Evolutionary conservation across 2,329 filamentous ascomycete genomes (phyloP).

Genomic region (Biscogniauxia sp.): DNA sequence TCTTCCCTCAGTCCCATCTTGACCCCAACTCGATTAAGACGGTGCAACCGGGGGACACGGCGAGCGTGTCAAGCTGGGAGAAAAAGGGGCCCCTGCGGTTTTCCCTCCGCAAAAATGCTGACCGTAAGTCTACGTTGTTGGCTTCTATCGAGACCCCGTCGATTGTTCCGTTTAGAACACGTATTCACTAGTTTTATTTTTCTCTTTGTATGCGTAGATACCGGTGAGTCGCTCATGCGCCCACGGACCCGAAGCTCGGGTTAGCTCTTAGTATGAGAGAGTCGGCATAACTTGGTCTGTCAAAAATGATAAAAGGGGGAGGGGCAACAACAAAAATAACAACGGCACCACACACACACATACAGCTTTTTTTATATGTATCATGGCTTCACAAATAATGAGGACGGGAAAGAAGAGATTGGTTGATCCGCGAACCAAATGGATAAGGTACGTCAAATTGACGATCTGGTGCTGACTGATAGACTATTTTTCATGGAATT

Average conservation of each 20-base stretch:
- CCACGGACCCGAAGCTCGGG: background rate
- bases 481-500: background rate
- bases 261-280: background rate
- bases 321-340: too few species aligned
- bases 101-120: slow-evolving; percentile 25
- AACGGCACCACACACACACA: too few species aligned
- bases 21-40: slow-evolving; percentile 29
- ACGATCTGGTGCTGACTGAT: background rate
- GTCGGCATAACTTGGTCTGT: too few species aligned
- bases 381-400: background rate
- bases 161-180: slow-evolving; percentile 15
- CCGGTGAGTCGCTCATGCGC: background rate
- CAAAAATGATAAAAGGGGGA: too few species aligned
- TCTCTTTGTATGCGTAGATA: background rate
- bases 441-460: background rate
- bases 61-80: slow-evolving; percentile 30
- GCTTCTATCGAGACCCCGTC: slow-evolving; percentile 15
- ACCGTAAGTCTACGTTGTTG: slow-evolving; percentile 21
- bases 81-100: slow-evolving; percentile 30
- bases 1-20: slow-evolving; percentile 34
- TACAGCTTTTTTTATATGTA: background rate
- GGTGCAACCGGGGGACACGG: slow-evolving; percentile 23
- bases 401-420: background rate
- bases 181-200: slow-evolving; percentile 27
- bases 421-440: background rate